These are phyloP conservation scores for Capsella rubella DNA, from an alignment of 441 rosid species.

Conservation along the genomic window DNA sequence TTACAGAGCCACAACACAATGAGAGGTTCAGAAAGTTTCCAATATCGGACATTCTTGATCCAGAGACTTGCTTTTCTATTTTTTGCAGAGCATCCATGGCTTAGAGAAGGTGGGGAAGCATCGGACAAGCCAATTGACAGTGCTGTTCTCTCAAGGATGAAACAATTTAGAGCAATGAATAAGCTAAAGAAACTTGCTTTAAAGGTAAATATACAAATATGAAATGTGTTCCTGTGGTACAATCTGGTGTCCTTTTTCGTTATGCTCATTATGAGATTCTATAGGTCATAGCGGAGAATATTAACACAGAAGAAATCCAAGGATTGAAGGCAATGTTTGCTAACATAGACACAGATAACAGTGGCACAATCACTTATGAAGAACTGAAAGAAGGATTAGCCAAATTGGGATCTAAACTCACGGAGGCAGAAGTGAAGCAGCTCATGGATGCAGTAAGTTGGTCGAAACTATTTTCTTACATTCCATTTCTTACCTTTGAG, in stretches of 20 bases:
- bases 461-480: neutral
- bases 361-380: conserved; percentile 68
- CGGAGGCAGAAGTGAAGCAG: conserved; percentile 66
- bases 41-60: neutral
- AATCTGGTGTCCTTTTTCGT: neutral
- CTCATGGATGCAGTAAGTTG: conserved; percentile 73
- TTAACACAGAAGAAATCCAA: conserved; percentile 64
- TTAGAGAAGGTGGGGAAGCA: conserved; percentile 70
- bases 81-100: conserved; percentile 67
- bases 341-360: conserved; percentile 67
- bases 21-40: neutral
- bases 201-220: conserved; percentile 46
- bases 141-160: conserved; percentile 79
- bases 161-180: conserved; percentile 78
- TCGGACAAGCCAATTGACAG: conserved; percentile 73
- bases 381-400: conserved; percentile 69
- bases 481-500: conserved; percentile 10
- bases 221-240: conserved; percentile 20
- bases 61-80: conserved; percentile 9
- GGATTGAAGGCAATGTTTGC: conserved; percentile 66
- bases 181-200: conserved; percentile 73
- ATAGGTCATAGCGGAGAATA: conserved; percentile 69
- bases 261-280: conserved; percentile 14
- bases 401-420: conserved; percentile 66
- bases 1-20: conserved; percentile 6